These are phyloP conservation scores for Lotus japonicus DNA, from an alignment of 306 rosid species.

Conservation along the genomic window DNA sequence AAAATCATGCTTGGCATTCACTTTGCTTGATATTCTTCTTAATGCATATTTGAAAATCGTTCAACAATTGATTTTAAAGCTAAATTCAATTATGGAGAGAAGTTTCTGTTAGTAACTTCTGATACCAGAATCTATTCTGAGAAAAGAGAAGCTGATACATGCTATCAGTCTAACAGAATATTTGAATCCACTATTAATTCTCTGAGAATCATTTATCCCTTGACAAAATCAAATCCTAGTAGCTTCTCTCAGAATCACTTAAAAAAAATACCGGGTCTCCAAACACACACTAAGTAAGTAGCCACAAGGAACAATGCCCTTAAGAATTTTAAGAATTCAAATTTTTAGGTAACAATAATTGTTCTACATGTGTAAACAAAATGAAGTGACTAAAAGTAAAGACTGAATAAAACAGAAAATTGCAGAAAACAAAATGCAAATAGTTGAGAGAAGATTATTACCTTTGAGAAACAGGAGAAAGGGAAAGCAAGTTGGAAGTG, in stretches of 20 bases:
- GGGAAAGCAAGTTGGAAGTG: conserved; percentile 6
- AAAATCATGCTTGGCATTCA: neutral
- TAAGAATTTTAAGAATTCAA: neutral
- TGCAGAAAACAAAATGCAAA: neutral
- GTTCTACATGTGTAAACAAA: neutral
- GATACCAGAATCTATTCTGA: no score
- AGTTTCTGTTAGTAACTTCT: no score
- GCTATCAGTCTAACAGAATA: no score
- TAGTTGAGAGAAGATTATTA: neutral
- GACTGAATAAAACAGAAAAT: neutral
- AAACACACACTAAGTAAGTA: no score
- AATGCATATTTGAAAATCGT: neutral
- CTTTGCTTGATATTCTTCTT: neutral
- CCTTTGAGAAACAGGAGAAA: conserved; percentile 12
- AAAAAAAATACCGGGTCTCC: no score
- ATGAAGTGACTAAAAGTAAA: neutral
- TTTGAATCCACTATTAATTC: no score
- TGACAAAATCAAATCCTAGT: no score
- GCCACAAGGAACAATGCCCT: neutral
- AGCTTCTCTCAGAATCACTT: no score
- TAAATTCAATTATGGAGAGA: no score
- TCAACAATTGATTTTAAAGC: no score
- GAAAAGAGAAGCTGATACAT: no score
- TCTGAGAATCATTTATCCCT: no score
- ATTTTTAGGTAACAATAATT: neutral